Conservation (phyloP, 768 basidiomycete genomes). For the Leccinum incarnatum region DNA sequence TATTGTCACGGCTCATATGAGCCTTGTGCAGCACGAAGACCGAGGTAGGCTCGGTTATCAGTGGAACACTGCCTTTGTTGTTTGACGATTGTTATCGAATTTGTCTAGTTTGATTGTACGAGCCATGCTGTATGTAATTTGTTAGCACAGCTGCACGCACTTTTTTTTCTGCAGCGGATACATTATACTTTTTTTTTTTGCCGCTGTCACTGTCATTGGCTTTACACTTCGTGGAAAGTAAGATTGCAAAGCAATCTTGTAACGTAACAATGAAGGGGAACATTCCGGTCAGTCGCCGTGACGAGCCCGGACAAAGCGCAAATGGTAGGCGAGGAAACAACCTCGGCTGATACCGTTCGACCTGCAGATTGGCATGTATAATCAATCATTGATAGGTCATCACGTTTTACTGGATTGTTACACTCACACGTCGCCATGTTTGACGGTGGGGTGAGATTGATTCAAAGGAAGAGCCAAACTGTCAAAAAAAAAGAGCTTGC, state of each 20-base stretch:
- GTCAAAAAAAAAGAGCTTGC: background rate
- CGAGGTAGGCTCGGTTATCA: background rate
- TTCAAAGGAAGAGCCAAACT: background rate
- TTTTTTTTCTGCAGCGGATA: background rate
- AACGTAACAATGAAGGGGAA: background rate
- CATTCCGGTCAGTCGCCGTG: background rate
- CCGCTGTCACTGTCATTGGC: background rate
- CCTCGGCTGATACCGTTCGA: background rate
- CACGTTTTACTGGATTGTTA: background rate
- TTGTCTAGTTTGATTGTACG: background rate
- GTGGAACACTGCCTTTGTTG: background rate
- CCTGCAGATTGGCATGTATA: background rate
- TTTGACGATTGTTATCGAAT: background rate
- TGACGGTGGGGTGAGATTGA: background rate
- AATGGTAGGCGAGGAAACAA: background rate
- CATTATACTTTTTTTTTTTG: background rate
- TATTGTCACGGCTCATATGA: background rate
- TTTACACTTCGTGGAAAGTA: background rate
- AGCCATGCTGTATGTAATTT: constrained; percentile 10
- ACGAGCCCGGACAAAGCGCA: background rate
- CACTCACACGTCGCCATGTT: constrained; percentile 1
- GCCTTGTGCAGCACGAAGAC: background rate
- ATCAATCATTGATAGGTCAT: background rate
- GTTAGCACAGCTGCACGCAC: background rate
- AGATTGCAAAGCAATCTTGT: background rate